Base-by-base conservation (phyloP, 2,329 filamentous ascomycete genomes). In the Chrysoporthe puriensis region DNA sequence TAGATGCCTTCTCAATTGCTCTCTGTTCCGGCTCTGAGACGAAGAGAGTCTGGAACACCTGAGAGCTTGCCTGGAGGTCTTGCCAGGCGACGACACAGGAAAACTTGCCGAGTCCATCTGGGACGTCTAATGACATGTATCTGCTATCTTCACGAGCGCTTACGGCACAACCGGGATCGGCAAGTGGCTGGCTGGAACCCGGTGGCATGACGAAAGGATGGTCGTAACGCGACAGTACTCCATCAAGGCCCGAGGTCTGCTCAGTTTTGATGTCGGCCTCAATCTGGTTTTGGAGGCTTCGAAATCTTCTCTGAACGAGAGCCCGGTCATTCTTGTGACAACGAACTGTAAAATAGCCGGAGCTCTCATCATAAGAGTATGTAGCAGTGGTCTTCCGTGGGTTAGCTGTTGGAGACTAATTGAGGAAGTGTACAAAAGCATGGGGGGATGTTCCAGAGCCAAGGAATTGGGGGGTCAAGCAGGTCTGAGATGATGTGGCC, bases 201-300 rank as follows among this genome's bases (percentile, higher is more conserved):
- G 43, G 26, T 18, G n/a, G 59, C 26, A 18, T 6, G 42, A 61
- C 59, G 16, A 61, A n/a, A 18, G 59, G 42, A n/a, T 61, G 59
- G 11, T n/a, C 13, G 43, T 18, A 16, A 46, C 26, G 4, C 13
- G 43, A 16, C 42, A 61, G 21, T 32, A 16, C 16, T n/a, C 16
- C 43, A 9, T 32, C 43, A 16, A 32, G 16, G 13, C 21, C 8
- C 14, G 26, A 16, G 26, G 18, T 34, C 4, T 9, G 21, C 21
- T 61, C 43, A 21, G 43, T 2, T 8, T 50, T 59, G 42, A 56
- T 36, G n/a, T 98, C 63, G 40, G 18, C n/a, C 44, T 63, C 59
- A 14, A 70, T 32, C 48, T 66, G 43, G n/a, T 52, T 36, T 16
- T 59, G 63, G 3, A 59, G 48, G 32, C 44, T 52, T 56, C 61